Conservation (phyloP, 1,284 basidiomycete genomes). For the Ceratobasidium sp. region DNA sequence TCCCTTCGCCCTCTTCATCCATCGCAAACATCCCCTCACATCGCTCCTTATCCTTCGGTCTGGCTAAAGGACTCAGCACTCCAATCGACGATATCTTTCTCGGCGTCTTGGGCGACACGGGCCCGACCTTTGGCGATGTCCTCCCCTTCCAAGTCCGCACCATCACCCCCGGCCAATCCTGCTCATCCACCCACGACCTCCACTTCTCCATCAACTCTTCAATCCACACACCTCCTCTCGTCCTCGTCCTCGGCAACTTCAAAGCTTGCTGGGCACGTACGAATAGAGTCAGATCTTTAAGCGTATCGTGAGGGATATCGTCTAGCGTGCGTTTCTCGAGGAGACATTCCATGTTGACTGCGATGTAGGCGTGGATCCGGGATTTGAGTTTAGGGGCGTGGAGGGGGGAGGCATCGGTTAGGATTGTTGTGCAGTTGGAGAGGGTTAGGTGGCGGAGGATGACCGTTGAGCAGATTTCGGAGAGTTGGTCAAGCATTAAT, state of each 20-base stretch:
- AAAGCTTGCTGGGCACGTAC: constrained; percentile 73
- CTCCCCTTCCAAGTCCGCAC: constrained; percentile 65
- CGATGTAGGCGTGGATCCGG: constrained; percentile 85
- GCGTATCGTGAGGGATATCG: constrained; percentile 75
- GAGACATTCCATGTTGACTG: constrained; percentile 88
- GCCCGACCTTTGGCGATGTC: constrained; percentile 61
- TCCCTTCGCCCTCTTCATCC: constrained; percentile 65
- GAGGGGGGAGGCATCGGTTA: constrained; percentile 86
- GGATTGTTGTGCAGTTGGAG: constrained; percentile 84
- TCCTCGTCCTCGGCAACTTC: constrained; percentile 77
- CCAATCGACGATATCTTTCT: constrained; percentile 48
- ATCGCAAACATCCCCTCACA: constrained; percentile 70
- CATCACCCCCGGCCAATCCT: constrained; percentile 74
- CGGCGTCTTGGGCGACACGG: constrained; percentile 53
- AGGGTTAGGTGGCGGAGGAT: constrained; percentile 80
- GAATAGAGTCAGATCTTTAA: constrained; percentile 77
- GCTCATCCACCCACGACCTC: constrained; percentile 79
- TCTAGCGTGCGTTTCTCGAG: constrained; percentile 86
- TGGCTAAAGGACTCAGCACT: constrained; percentile 46
- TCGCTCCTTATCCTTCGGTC: constrained; percentile 52
- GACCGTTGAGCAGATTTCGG: constrained; percentile 84
- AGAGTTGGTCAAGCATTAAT: constrained; percentile 86
- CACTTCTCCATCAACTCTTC: constrained; percentile 74
- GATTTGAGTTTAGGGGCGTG: constrained; percentile 79
- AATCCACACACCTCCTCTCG: constrained; percentile 63